Base-by-base conservation (phyloP, 1,284 basidiomycete species). In the Marasmius tenuissimus region DNA sequence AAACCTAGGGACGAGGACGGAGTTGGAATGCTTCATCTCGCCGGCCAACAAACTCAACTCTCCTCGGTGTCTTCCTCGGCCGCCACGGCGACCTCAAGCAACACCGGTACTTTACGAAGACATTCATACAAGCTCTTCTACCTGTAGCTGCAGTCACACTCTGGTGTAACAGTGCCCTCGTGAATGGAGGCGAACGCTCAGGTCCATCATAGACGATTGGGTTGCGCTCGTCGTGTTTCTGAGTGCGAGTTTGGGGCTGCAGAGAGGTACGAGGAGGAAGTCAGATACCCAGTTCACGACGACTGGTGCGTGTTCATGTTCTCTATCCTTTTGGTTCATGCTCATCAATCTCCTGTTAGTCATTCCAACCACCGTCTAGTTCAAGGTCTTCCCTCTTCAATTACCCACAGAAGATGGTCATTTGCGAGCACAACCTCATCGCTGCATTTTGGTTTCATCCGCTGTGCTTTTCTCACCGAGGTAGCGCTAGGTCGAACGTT, bases 361-460 rank as follows among this genome's bases (percentile, higher is more conserved):
- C 51, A 83, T 86, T 54, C 76, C 90, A 18, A 90, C 87, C 4
- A 89, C 86, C n/a, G 85, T 87, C 16, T 90, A 87, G 88, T 87
- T 88, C 60, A 87, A 90, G 69, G 81, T 90, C 88, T 0, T 73
- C 81, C 52, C 77, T 89, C 6, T 85, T 81, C 74, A 69, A 67
- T 54, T 33, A 78, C 42, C 75, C 73, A 55, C 70, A 72, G 14
- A 70, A 78, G 63, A 73, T 84, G 65, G 72, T 73, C 34, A 76
- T 82, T 1, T 82, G 87, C 45, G 87, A 89, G 67, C 81, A 88
- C 72, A 85, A 87, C 65, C 61, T 82, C 52, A 73, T 86, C 61
- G 87, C 83, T 0, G 83, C 88, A 61, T 14, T 79, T 16, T 18
- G 86, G 85, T 0, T 85, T 90, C 67, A 71, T 77, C 45, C 80